Conservation (phyloP, 495 filamentous ascomycete species). For the Aspergillus heteromorphus region DNA sequence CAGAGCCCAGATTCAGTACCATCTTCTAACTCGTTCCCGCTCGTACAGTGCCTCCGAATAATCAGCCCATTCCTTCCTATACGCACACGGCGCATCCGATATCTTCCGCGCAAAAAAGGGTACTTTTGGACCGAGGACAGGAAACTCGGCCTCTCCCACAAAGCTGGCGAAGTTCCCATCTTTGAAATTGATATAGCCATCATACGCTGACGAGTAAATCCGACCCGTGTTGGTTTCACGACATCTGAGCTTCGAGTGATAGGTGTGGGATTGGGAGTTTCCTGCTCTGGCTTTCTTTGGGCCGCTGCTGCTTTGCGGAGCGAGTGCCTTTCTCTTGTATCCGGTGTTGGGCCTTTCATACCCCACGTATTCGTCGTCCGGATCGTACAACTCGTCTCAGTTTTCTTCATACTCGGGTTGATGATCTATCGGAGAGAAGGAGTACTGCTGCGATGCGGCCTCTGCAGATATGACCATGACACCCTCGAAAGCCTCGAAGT, state of each 20-base stretch:
- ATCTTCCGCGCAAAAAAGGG: conserved; percentile 21
- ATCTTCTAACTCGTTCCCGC: conserved; percentile 10
- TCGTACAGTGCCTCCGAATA: conserved; percentile 15
- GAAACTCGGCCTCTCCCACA: conserved; percentile 8
- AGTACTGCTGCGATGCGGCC: not conserved
- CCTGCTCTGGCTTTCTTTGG: conserved; percentile 17
- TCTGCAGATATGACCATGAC: conserved; percentile 6
- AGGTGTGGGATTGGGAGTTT: conserved; percentile 1
- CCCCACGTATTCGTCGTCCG: not conserved
- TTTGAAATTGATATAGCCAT: conserved; percentile 23
- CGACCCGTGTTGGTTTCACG: conserved; percentile 20
- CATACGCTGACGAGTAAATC: conserved; percentile 5
- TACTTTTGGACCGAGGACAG: conserved; percentile 10
- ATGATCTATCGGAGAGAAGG: conserved; percentile 2
- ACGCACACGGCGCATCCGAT: conserved; percentile 12
- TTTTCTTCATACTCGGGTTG: not conserved
- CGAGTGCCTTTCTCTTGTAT: conserved; percentile 8
- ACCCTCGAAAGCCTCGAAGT: conserved; percentile 8
- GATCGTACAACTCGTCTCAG: too few species aligned
- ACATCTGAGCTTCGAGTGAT: conserved; percentile 15
- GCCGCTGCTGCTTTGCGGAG: not conserved
- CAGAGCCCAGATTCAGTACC: too few species aligned
- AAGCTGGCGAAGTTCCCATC: conserved; percentile 17
- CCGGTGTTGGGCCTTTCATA: conserved; percentile 3
- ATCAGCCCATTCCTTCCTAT: conserved; percentile 13